Conservation (phyloP, 345 rosid species). For the Eucalyptus cloeziana region DNA sequence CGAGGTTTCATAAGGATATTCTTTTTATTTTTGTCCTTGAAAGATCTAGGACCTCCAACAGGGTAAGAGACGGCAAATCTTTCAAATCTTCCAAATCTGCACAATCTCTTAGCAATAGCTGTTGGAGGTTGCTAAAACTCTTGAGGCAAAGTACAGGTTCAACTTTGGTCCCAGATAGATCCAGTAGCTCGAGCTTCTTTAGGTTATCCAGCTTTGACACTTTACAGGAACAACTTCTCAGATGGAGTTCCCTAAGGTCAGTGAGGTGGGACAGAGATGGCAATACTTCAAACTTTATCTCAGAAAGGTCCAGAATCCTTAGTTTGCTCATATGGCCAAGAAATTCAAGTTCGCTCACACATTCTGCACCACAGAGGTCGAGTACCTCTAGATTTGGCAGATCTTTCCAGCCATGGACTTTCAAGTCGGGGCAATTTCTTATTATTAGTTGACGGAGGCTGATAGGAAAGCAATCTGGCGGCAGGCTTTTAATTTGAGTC, state of each 20-base stretch:
- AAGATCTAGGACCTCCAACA: not conserved
- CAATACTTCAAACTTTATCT: not conserved
- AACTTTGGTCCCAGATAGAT: not conserved
- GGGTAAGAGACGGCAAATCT: not conserved
- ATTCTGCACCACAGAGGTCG: not conserved
- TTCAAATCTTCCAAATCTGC: not conserved
- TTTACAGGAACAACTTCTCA: not conserved
- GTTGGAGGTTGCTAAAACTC: not conserved
- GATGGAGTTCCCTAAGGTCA: not conserved
- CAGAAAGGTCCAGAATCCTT: not conserved
- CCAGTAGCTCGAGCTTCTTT: not conserved
- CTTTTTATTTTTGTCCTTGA: not conserved
- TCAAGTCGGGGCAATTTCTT: not conserved
- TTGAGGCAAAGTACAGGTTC: not conserved
- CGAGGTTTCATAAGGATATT: not conserved
- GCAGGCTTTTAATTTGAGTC: no score
- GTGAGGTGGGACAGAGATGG: not conserved
- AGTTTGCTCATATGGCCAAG: not conserved
- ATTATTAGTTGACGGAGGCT: no score
- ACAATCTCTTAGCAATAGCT: not conserved
- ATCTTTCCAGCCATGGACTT: fast-evolving
- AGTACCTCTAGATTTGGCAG: not conserved
- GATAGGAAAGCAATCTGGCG: no score
- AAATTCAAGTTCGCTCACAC: not conserved
- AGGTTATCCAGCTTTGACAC: not conserved